phyloP scores from a whole-genome alignment of 345 rosid species.

The Mercurialis annua region DNA sequence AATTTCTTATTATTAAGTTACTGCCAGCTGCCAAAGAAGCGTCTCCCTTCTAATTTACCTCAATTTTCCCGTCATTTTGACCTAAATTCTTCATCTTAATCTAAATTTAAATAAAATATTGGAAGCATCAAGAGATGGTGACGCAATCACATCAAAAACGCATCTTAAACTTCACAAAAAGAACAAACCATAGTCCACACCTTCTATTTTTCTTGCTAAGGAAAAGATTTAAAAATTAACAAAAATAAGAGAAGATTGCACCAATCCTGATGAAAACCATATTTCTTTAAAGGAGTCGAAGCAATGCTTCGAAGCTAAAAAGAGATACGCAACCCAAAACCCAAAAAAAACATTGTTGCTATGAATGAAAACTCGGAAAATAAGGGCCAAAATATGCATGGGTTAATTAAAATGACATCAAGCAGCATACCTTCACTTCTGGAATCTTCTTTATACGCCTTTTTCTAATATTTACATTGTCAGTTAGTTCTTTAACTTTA shows the following conservation, averaged over 20 bases:
- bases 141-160: neutral
- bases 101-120: neutral
- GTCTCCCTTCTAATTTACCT: too few relatives aligned
- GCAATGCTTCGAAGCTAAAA: neutral
- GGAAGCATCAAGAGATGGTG: neutral
- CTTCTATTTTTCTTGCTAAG: neutral
- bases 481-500: constrained; percentile 41
- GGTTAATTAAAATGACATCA: neutral
- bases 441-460: constrained; percentile 47
- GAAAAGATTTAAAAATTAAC: neutral
- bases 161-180: neutral
- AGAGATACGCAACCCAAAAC: neutral
- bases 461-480: constrained; percentile 40
- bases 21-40: too few relatives aligned
- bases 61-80: too few relatives aligned
- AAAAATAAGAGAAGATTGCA: neutral
- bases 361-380: neutral
- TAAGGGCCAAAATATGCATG: neutral
- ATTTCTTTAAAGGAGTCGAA: neutral
- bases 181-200: neutral
- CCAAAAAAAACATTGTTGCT: neutral
- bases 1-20: too few relatives aligned
- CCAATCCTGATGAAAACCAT: neutral
- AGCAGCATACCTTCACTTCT: constrained; percentile 63
- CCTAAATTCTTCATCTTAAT: neutral